Percentiles rank a stretch among this genome's conserved stretches.
Conservation (phyloP, 495 filamentous ascomycete species). For the Paragyromitra xinjiangensis region DNA sequence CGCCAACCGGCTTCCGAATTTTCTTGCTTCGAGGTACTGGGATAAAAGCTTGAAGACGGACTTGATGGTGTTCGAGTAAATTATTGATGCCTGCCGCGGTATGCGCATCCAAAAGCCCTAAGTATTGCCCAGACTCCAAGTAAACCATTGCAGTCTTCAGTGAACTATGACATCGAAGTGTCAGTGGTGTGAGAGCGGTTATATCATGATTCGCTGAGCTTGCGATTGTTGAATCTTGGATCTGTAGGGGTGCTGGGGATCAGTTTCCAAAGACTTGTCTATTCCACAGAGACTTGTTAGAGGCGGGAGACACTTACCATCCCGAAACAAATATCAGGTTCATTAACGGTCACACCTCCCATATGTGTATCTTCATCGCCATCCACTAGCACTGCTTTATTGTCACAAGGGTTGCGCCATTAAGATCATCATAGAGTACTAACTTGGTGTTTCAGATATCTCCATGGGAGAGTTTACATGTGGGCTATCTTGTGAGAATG, state of each 20-base stretch:
- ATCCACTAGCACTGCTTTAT: background rate
- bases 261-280: background rate
- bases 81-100: slow-evolving; percentile 2
- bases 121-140: slow-evolving; percentile 17
- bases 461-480: background rate
- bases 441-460: background rate
- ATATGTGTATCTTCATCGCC: slow-evolving; percentile 13
- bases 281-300: background rate
- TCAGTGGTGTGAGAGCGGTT: background rate
- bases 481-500: background rate
- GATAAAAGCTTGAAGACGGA: slow-evolving; percentile 26
- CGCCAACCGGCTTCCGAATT: background rate
- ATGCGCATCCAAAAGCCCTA: slow-evolving; percentile 26
- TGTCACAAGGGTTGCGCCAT: background rate
- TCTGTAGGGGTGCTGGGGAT: background rate
- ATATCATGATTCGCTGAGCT: background rate
- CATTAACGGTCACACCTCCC: background rate
- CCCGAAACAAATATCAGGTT: slow-evolving; percentile 32
- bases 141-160: background rate
- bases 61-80: background rate
- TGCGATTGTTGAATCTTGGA: slow-evolving; percentile 7
- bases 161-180: background rate
- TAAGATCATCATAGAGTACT: background rate
- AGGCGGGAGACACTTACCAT: slow-evolving; percentile 16
- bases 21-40: background rate